These are phyloP conservation scores for Kurtzmaniella quercitrusa DNA, from an alignment of 1,139 yeast species.

Conservation along the genomic window DNA sequence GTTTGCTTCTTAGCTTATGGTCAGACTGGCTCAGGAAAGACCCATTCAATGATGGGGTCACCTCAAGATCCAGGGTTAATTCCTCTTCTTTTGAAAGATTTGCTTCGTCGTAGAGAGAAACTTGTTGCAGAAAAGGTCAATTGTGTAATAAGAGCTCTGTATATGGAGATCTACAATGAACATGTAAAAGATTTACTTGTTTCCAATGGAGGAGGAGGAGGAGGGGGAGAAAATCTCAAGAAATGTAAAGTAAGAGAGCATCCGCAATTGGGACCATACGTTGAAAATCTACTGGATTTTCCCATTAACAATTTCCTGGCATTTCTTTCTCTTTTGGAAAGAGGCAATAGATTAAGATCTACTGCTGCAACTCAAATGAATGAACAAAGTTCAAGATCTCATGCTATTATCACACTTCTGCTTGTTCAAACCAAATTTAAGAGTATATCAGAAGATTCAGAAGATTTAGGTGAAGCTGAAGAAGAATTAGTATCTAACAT, in stretches of 20 bases:
- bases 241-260: conserved; percentile 54
- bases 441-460: conserved; percentile 14
- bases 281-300: conserved; percentile 56
- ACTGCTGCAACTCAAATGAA: conserved; percentile 72
- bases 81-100: conserved; percentile 52
- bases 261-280: conserved; percentile 62
- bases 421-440: conserved; percentile 53
- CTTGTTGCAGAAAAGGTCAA: conserved; percentile 38
- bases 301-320: conserved; percentile 40
- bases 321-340: conserved; percentile 35
- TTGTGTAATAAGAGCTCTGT: conserved; percentile 56
- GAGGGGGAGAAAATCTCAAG: conserved; percentile 15
- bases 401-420: conserved; percentile 65
- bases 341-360: conserved; percentile 51
- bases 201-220: conserved; percentile 7
- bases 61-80: conserved; percentile 52
- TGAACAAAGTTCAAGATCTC: conserved; percentile 69
- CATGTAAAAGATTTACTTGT: conserved; percentile 55
- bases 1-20: conserved; percentile 78
- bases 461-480: conserved; percentile 40
- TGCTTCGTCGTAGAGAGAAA: conserved; percentile 43
- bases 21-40: conserved; percentile 72
- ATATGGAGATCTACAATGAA: conserved; percentile 72
- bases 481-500: conserved; percentile 55
- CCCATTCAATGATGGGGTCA: conserved; percentile 70